These are phyloP conservation scores for Scytalidium sp. DNA, from an alignment of 2,329 filamentous ascomycete genomes.

Conservation along the genomic window DNA sequence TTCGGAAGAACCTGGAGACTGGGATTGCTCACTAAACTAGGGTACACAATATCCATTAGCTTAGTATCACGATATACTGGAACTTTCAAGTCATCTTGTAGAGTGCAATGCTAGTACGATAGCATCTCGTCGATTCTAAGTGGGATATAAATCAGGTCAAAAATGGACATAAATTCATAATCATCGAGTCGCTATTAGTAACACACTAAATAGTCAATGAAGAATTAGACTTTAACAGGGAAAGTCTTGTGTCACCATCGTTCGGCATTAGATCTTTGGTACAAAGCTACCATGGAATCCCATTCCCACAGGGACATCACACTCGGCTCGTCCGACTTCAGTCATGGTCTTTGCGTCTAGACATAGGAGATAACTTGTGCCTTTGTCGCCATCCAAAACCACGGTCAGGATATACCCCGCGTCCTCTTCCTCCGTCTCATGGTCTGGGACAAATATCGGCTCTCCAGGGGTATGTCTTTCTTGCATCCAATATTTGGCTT, in stretches of 20 bases:
- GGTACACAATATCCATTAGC: too few relatives aligned
- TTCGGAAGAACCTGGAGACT: not conserved
- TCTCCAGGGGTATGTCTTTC: constrained; percentile 64
- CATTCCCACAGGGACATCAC: constrained; percentile 56
- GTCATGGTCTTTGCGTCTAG: constrained; percentile 60
- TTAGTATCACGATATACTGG: too few relatives aligned
- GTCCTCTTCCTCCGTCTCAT: constrained; percentile 51
- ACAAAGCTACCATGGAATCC: constrained; percentile 63
- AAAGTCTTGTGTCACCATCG: too few relatives aligned
- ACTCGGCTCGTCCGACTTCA: constrained; percentile 63
- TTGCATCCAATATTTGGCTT: constrained; percentile 53
- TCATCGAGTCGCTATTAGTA: too few relatives aligned
- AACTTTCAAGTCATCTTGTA: too few relatives aligned
- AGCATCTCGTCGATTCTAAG: too few relatives aligned
- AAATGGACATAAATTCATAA: too few relatives aligned
- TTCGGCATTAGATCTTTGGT: too few relatives aligned
- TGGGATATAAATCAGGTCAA: too few relatives aligned
- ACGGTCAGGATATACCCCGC: constrained; percentile 61
- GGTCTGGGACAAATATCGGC: constrained; percentile 61
- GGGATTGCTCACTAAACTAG: not conserved
- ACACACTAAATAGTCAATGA: too few relatives aligned
- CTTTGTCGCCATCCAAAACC: constrained; percentile 58
- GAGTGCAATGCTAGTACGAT: too few relatives aligned
- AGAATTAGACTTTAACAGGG: too few relatives aligned
- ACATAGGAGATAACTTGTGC: constrained; percentile 63